These are phyloP conservation scores for Aurantiochytrium sp. DNA, from an alignment of 108 stramenopile species.

Conservation along the genomic window DNA sequence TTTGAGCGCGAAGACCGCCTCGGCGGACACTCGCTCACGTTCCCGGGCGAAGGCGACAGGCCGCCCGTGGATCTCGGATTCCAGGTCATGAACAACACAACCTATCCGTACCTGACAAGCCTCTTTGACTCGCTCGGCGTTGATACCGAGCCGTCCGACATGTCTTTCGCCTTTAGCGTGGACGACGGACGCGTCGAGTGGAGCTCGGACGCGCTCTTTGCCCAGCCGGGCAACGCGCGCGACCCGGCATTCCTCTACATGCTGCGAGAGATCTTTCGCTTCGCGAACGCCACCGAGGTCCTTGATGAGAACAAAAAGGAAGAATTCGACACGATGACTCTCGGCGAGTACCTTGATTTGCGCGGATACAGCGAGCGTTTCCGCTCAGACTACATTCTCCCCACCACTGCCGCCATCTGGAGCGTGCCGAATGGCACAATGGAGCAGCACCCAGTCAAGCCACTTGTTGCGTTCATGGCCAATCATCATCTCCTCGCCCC, in stretches of 20 bases:
- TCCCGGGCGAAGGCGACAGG: conserved; percentile 46
- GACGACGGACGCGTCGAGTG: conserved; percentile 77
- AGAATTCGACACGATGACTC: conserved; percentile 61
- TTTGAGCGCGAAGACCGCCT: conserved; percentile 64
- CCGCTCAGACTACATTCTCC: conserved; percentile 69
- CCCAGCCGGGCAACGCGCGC: conserved; percentile 53
- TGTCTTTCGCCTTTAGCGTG: conserved; percentile 69
- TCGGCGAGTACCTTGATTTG: conserved; percentile 68
- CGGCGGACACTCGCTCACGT: conserved; percentile 84
- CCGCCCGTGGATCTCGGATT: conserved; percentile 76
- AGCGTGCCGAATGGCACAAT: conserved; percentile 69
- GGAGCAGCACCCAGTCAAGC: conserved; percentile 64
- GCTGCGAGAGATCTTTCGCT: conserved; percentile 70
- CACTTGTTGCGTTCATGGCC: conserved; percentile 77
- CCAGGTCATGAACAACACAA: conserved; percentile 87
- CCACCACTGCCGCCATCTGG: conserved; percentile 94
- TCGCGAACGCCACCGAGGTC: conserved; percentile 41
- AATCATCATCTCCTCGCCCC: conserved; percentile 86
- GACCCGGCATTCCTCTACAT: conserved; percentile 64
- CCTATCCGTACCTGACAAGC: conserved; percentile 85
- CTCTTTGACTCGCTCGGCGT: conserved; percentile 74
- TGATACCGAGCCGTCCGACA: conserved; percentile 54
- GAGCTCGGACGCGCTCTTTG: conserved; percentile 62
- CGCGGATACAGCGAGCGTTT: conserved; percentile 69
- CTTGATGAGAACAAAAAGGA: conserved; percentile 48